phyloP scores from a whole-genome alignment of 768 basidiomycete genomes.

The Amanita phalloides region DNA sequence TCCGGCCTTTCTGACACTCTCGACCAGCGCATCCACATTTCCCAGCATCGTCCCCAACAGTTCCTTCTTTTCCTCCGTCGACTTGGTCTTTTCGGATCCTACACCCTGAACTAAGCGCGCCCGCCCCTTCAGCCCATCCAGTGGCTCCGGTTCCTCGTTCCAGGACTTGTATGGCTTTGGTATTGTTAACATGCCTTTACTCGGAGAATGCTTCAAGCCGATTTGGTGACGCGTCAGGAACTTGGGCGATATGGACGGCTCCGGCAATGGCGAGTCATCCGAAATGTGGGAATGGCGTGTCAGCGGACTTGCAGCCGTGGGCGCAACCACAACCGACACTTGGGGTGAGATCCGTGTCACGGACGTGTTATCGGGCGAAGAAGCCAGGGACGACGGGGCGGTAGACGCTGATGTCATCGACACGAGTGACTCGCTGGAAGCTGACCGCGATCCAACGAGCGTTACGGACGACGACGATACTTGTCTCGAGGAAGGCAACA shows the following conservation, averaged over 20 bases:
- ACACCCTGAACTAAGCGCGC: background rate
- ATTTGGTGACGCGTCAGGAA: background rate
- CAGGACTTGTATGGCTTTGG: background rate
- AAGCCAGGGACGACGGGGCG: conserved; percentile 30
- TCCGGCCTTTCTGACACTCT: conserved; percentile 77
- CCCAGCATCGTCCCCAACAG: conserved; percentile 74
- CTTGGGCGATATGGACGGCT: conserved; percentile 39
- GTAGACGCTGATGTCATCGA: conserved; percentile 31
- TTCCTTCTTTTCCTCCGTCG: conserved; percentile 78
- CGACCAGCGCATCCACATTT: conserved; percentile 86
- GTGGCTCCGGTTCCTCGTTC: background rate
- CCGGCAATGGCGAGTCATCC: background rate
- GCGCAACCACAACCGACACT: conserved; percentile 9
- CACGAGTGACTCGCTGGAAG: conserved; percentile 11
- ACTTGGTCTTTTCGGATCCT: conserved; percentile 19
- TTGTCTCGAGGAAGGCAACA: conserved; percentile 26
- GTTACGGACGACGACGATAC: conserved; percentile 25
- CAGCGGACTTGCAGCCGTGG: conserved; percentile 1
- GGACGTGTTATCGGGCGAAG: conserved; percentile 26
- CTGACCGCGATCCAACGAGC: conserved; percentile 23
- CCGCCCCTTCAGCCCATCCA: background rate
- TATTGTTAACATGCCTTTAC: conserved; percentile 1
- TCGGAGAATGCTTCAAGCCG: background rate
- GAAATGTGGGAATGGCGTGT: background rate
- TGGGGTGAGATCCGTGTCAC: conserved; percentile 22